Conservation (phyloP, 768 basidiomycete genomes). For the Cantharellus cinnabarinus region DNA sequence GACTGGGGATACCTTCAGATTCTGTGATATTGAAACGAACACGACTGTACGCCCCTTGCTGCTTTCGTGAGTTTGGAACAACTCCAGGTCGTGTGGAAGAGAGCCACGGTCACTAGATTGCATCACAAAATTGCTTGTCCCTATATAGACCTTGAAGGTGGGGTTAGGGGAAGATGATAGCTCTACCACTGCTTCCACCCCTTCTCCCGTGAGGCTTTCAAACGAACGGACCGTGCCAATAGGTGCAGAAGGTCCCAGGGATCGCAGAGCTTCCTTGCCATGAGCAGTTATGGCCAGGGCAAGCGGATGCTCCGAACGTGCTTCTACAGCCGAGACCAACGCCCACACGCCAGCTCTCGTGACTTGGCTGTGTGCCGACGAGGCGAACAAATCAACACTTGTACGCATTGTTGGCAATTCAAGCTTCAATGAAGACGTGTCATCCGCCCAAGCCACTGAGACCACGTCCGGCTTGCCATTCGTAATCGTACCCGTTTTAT, state of each 20-base stretch:
- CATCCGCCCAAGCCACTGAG: conserved; percentile 46
- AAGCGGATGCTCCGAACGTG: conserved; percentile 86
- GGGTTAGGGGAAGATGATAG: conserved; percentile 21
- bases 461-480: conserved; percentile 79
- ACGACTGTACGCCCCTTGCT: conserved; percentile 65
- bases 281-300: conserved; percentile 81
- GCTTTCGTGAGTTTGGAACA: conserved; percentile 55
- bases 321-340: conserved; percentile 72
- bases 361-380: conserved; percentile 44
- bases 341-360: conserved; percentile 42
- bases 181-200: conserved; percentile 55
- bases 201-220: conserved; percentile 75
- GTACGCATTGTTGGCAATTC: conserved; percentile 13
- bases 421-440: conserved; percentile 12
- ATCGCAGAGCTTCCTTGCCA: conserved; percentile 38
- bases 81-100: conserved; percentile 37
- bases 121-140: conserved; percentile 52
- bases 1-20: conserved; percentile 23
- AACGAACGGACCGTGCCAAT: too few relatives aligned
- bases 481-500: conserved; percentile 97
- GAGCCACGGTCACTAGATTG: conserved; percentile 24
- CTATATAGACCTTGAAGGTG: conserved; percentile 38
- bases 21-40: conserved; percentile 43
- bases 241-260: too few relatives aligned
- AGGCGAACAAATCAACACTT: conserved; percentile 9